Evolutionary conservation across 306 rosid genomes (phyloP), one percentile per base, ranked within the genome.

Genomic region (Trifolium pratense): DNA sequence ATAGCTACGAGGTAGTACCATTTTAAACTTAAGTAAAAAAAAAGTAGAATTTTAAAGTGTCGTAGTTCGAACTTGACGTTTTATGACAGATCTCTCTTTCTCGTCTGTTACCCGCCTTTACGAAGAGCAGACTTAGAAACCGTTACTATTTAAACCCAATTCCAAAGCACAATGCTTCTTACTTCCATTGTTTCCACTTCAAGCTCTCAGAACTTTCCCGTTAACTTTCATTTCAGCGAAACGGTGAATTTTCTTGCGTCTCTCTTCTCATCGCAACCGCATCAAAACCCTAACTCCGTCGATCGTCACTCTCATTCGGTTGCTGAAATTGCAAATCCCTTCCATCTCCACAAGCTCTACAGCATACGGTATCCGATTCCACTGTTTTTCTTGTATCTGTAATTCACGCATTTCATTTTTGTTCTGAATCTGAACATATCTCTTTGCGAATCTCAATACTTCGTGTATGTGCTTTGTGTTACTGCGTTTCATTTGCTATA

Each of bases 131-230:
- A 16, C 51, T 25, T 26, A 18, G 70, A 57, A 43, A 75, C 81
- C 75, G 70, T 81, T 81, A 61, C 40, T 75, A 60, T 51, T 46
- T 71, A 65, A 80, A 25, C 15, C 59, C 5, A 34, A 21, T 69
- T 70, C 56, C 29, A 55, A 17, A 20, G 2, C 66, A 29, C 57
- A 31, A 2, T 42, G 23, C 45, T 34, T 17, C 45, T 34, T 17
- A 21, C 23, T 64, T 66, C 13, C 16, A 9, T 10, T 7, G 1
- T 23, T 65, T 15, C 55, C 45, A 31, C 73, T 55, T 63, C 68
- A 21, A 5, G 2, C 26, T 68, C 48, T 57, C 68, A 18, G 4
- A 73, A 21, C 56, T 46, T 37, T 48, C 58, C 11, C 61, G 5
- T 57, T 73, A 79, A 56, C 13, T 43, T 43, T 43, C 49, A 15